These are phyloP conservation scores for Leccinum truebloodii DNA, from an alignment of 768 basidiomycete species.

Conservation along the genomic window DNA sequence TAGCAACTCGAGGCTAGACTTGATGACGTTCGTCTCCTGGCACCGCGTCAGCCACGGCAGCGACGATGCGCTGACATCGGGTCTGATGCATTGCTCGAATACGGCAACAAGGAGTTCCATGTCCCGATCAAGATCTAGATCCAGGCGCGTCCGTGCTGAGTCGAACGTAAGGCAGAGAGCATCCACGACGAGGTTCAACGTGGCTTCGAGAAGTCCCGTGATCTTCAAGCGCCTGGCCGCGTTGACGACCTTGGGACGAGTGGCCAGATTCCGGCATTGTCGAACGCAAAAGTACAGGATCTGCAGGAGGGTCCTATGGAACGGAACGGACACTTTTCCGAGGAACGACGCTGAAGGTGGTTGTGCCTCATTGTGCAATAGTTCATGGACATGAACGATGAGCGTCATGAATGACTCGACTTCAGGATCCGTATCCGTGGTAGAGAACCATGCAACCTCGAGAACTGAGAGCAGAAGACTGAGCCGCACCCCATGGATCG, in stretches of 20 bases:
- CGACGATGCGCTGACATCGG: constrained; percentile 67
- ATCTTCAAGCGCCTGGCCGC: constrained; percentile 65
- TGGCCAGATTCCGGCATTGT: constrained; percentile 54
- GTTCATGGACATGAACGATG: constrained; percentile 57
- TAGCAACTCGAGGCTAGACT: constrained; percentile 72
- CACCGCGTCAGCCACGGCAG: constrained; percentile 77
- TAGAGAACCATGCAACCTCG: constrained; percentile 79
- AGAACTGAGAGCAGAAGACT: constrained; percentile 72
- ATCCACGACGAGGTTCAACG: constrained; percentile 66
- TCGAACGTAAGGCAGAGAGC: constrained; percentile 66
- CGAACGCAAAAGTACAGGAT: constrained; percentile 76
- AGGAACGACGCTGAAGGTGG: constrained; percentile 74
- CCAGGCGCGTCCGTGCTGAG: constrained; percentile 54
- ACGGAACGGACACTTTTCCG: constrained; percentile 58
- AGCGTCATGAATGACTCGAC: constrained; percentile 62
- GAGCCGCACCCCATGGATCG: constrained; percentile 75
- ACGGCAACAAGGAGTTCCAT: constrained; percentile 80
- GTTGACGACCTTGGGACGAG: constrained; percentile 50
- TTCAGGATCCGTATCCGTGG: constrained; percentile 53
- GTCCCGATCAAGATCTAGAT: constrained; percentile 73
- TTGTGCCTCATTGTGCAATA: constrained; percentile 75
- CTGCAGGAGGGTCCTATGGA: constrained; percentile 81
- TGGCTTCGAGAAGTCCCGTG: constrained; percentile 58
- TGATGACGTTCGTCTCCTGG: constrained; percentile 79
- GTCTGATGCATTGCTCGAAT: constrained; percentile 77